phyloP scores from a whole-genome alignment of 2,329 filamentous ascomycete species.

The Alternaria metachromatica region DNA sequence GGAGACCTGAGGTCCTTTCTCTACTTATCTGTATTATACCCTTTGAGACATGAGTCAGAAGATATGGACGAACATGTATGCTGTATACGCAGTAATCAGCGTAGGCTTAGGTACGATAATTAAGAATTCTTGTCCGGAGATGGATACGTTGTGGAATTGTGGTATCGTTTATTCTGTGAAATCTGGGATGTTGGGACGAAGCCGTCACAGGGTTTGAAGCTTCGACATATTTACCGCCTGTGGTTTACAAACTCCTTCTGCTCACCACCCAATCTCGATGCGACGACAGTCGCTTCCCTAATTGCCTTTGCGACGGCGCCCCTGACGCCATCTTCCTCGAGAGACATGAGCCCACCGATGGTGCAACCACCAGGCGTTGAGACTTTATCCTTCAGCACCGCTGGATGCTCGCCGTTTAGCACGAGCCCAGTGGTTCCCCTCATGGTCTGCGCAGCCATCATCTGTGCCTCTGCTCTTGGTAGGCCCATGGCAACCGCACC shows the following conservation, averaged over 20 bases:
- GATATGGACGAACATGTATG: background rate
- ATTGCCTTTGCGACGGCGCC: slow-evolving; percentile 72
- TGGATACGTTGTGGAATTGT: background rate
- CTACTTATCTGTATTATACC: slow-evolving; percentile 27
- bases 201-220: background rate
- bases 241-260: slow-evolving; percentile 56
- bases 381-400: slow-evolving; percentile 77
- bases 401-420: slow-evolving; percentile 75
- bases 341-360: slow-evolving; percentile 73
- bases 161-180: slow-evolving; percentile 11
- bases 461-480: slow-evolving; percentile 72
- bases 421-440: slow-evolving; percentile 74
- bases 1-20: slow-evolving; percentile 4
- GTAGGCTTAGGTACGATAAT: slow-evolving; percentile 4
- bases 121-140: background rate
- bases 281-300: slow-evolving; percentile 73
- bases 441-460: slow-evolving; percentile 83
- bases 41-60: slow-evolving; percentile 1
- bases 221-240: slow-evolving; percentile 34
- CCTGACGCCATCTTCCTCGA: slow-evolving; percentile 75
- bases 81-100: slow-evolving; percentile 3
- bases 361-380: slow-evolving; percentile 79
- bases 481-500: slow-evolving; percentile 81
- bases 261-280: slow-evolving; percentile 67
- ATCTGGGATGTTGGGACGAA: background rate